phyloP scores from a whole-genome alignment of 768 basidiomycete species.

The Strobilomyces confusus region DNA sequence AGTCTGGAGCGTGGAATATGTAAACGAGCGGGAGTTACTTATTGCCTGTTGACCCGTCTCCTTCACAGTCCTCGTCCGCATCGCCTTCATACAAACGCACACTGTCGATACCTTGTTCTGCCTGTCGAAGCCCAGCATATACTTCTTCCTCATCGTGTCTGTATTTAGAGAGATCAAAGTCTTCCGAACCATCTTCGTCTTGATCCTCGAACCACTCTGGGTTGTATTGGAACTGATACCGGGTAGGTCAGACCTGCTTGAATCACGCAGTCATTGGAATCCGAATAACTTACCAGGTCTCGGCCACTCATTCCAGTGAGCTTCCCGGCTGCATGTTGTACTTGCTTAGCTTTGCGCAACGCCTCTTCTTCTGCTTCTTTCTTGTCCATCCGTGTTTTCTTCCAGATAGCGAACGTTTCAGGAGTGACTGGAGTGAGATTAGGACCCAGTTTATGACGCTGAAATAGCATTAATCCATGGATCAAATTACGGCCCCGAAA shows the following conservation, averaged over 20 bases:
- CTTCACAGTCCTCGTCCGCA: conserved; percentile 3
- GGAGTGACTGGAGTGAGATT: conserved; percentile 91
- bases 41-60: background rate
- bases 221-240: conserved; percentile 84
- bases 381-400: conserved; percentile 92
- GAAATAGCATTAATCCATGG: conserved; percentile 4
- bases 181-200: conserved; percentile 45
- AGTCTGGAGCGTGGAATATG: too few relatives aligned
- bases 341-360: conserved; percentile 73
- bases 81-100: conserved; percentile 22
- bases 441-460: conserved; percentile 92
- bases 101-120: conserved; percentile 14
- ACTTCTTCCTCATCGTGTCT: conserved; percentile 37
- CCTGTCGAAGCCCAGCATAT: conserved; percentile 24
- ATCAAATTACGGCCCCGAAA: background rate
- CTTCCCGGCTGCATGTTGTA: conserved; percentile 84
- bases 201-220: conserved; percentile 91
- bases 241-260: too few relatives aligned
- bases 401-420: conserved; percentile 92
- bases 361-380: conserved; percentile 88
- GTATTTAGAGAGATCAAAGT: conserved; percentile 59
- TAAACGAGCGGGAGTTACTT: background rate
- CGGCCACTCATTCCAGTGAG: conserved; percentile 90
- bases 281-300: conserved; percentile 65
- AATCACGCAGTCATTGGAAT: conserved; percentile 1